These are phyloP conservation scores for Yarrowia phangngaensis DNA, from an alignment of 805 yeast species.

Conservation along the genomic window DNA sequence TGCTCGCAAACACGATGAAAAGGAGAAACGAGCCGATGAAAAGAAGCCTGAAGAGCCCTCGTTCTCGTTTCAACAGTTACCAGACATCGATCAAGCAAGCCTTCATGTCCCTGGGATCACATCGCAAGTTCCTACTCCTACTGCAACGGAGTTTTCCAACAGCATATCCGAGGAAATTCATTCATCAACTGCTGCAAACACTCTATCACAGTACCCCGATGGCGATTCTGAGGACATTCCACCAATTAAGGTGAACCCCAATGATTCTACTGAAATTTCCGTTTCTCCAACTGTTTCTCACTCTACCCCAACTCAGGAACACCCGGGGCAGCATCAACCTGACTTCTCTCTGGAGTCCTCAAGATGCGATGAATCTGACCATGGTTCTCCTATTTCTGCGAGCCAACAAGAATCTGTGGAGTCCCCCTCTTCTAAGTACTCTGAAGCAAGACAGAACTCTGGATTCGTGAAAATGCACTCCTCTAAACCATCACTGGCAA, in stretches of 20 bases:
- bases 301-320: neutral
- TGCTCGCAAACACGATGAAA: neutral
- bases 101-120: constrained; percentile 18
- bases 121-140: constrained; percentile 17
- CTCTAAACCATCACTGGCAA: too few relatives aligned
- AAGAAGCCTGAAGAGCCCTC: neutral
- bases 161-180: neutral
- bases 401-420: too few relatives aligned
- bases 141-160: constrained; percentile 8
- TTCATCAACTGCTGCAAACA: neutral
- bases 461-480: too few relatives aligned
- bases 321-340: constrained; percentile 15
- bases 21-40: neutral
- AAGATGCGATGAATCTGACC: neutral
- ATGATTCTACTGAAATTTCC: neutral
- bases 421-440: too few relatives aligned
- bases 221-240: neutral
- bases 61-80: constrained; percentile 13
- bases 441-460: too few relatives aligned
- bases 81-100: constrained; percentile 10
- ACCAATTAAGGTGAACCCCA: neutral
- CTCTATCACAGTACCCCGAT: neutral
- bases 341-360: constrained; percentile 9
- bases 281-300: neutral
- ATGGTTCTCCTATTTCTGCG: too few relatives aligned